These are phyloP conservation scores for Paraphaeosphaeria minitans DNA, from an alignment of 2,329 filamentous ascomycete species.

Conservation along the genomic window DNA sequence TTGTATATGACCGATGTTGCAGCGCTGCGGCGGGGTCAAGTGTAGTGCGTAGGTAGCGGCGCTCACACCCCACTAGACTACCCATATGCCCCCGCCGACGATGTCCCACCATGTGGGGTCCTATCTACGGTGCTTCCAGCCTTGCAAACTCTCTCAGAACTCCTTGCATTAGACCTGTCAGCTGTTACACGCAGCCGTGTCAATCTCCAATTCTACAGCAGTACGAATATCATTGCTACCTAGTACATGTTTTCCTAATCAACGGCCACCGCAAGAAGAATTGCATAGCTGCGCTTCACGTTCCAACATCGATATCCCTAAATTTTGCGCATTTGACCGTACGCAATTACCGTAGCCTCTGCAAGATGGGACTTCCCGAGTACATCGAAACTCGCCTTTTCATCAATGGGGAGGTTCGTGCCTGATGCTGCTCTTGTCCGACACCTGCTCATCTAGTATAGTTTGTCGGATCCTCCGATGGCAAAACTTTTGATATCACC, in stretches of 20 bases:
- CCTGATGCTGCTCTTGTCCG: background rate
- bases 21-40: slow-evolving; percentile 15
- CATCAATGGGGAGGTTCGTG: slow-evolving; percentile 42
- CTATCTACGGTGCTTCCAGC: background rate
- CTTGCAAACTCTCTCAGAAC: background rate
- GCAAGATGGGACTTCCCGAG: slow-evolving; percentile 34
- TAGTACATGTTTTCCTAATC: background rate
- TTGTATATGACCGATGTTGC: slow-evolving; percentile 29
- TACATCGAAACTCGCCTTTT: slow-evolving; percentile 42
- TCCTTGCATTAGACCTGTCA: background rate
- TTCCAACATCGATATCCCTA: background rate
- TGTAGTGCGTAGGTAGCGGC: slow-evolving; percentile 4
- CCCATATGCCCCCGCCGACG: too few species aligned
- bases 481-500: slow-evolving; percentile 65
- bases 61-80: slow-evolving; percentile 1
- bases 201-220: background rate
- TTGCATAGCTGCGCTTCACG: background rate
- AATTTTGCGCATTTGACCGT: background rate
- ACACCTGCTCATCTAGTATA: slow-evolving; percentile 17
- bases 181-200: background rate
- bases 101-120: slow-evolving; percentile 5
- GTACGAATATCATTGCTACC: background rate
- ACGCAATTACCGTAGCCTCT: background rate
- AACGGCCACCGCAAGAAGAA: background rate
- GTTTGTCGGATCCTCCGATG: slow-evolving; percentile 40